These are phyloP conservation scores for Chrysoporthe puriensis DNA, from an alignment of 2,329 filamentous ascomycete genomes.

Conservation along the genomic window DNA sequence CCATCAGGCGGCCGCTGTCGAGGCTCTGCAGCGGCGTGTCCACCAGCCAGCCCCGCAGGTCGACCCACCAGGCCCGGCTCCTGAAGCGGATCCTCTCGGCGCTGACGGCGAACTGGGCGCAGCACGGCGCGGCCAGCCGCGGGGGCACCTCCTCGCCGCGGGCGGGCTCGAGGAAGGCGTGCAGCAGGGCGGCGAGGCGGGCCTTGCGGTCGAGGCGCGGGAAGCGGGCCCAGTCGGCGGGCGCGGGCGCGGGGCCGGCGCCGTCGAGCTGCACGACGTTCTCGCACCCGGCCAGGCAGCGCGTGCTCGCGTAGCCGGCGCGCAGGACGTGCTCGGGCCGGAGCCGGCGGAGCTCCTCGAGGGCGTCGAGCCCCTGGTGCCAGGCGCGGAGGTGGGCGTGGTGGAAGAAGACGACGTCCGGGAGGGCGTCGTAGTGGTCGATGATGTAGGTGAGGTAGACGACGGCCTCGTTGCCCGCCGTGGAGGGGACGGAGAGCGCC, in stretches of 20 bases:
- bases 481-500: constrained; percentile 32
- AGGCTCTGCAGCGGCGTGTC: constrained; percentile 47
- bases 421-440: constrained; percentile 62
- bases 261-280: constrained; percentile 33
- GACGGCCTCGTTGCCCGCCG: constrained; percentile 62
- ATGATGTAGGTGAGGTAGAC: constrained; percentile 65
- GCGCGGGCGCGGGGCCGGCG: neutral
- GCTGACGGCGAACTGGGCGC: constrained; percentile 58
- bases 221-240: neutral
- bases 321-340: constrained; percentile 54
- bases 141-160: constrained; percentile 37
- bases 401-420: constrained; percentile 63
- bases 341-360: constrained; percentile 53
- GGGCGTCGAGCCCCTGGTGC: constrained; percentile 60
- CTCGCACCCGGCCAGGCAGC: constrained; percentile 48
- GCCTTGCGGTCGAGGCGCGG: constrained; percentile 22
- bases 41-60: constrained; percentile 52
- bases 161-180: constrained; percentile 31
- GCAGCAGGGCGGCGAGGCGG: constrained; percentile 31
- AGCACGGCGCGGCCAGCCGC: constrained; percentile 50
- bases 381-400: constrained; percentile 58
- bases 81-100: constrained; percentile 45
- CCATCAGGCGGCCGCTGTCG: constrained; percentile 53
- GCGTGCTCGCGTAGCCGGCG: constrained; percentile 62
- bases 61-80: constrained; percentile 48